Evolutionary conservation across 2,329 filamentous ascomycete species (phyloP).

Genomic region (Coniochaeta pulveracea): DNA sequence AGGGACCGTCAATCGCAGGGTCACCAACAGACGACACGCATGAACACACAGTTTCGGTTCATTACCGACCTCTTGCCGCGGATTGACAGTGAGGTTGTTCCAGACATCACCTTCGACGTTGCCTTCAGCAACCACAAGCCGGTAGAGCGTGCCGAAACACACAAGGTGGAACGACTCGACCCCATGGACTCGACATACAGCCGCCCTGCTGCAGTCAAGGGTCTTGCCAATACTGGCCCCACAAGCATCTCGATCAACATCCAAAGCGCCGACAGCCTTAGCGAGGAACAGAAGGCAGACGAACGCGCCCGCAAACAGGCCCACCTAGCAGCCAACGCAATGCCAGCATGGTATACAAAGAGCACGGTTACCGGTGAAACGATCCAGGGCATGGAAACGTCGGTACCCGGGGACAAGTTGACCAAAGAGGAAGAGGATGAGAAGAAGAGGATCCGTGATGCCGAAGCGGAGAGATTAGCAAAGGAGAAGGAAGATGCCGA

Average conservation of each 20-base stretch:
- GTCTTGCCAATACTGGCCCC: constrained; percentile 53
- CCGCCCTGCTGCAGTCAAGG: constrained; percentile 58
- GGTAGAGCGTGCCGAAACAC: constrained; percentile 53
- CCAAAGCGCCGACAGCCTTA: constrained; percentile 52
- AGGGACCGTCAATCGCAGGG: constrained; percentile 58
- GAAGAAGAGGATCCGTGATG: constrained; percentile 15
- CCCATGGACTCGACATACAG: constrained; percentile 41
- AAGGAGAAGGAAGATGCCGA: constrained; percentile 42
- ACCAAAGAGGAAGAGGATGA: no score
- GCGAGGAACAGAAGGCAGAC: constrained; percentile 54
- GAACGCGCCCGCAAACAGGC: constrained; percentile 55
- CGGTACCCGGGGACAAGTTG: no score
- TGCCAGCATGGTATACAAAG: constrained; percentile 61
- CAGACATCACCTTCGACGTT: constrained; percentile 62
- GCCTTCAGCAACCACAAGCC: constrained; percentile 53
- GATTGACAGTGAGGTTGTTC: constrained; percentile 65
- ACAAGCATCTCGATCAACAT: constrained; percentile 62
- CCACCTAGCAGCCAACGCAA: constrained; percentile 54
- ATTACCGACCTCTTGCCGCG: constrained; percentile 65
- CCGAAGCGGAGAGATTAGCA: constrained; percentile 25
- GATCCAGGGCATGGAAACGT: no score
- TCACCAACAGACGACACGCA: constrained; percentile 58
- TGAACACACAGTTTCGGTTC: constrained; percentile 72
- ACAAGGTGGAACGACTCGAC: constrained; percentile 51
- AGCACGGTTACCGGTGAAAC: constrained; percentile 56